A percentile compares a stretch with the other conserved stretches of the same genome.
Conservation (phyloP, 2,329 filamentous ascomycete genomes). For the Tolypocladium capitatum region DNA sequence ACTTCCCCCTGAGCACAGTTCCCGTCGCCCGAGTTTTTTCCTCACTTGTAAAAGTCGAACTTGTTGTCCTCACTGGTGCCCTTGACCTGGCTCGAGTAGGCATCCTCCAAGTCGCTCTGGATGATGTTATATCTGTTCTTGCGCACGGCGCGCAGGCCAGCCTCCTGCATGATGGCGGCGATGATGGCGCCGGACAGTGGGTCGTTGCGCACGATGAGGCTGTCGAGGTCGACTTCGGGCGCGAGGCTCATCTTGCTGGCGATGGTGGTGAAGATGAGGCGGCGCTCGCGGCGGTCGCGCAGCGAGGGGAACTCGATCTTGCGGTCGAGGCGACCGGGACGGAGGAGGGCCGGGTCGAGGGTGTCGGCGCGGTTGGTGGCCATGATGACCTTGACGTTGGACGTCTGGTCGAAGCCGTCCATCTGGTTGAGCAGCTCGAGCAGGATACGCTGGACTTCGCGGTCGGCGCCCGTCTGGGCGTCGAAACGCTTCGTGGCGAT, state of each 20-base stretch:
- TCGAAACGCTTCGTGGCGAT: conserved; percentile 99
- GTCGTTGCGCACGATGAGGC: conserved; percentile 91
- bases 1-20: neutral
- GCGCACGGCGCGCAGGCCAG: conserved; percentile 79
- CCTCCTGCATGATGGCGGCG: conserved; percentile 98
- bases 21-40: no score
- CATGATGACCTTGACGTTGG: conserved; percentile 99
- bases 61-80: conserved; percentile 52
- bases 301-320: conserved; percentile 99
- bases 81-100: conserved; percentile 95
- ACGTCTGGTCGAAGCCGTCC: conserved; percentile 98
- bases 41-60: conserved; percentile 86
- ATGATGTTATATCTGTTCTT: conserved; percentile 99
- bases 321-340: conserved; percentile 86
- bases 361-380: conserved; percentile 97
- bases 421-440: conserved; percentile 98
- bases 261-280: conserved; percentile 96
- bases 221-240: conserved; percentile 92
- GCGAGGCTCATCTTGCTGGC: conserved; percentile 93
- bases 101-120: conserved; percentile 90
- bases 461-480: conserved; percentile 91
- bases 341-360: conserved; percentile 83
- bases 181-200: conserved; percentile 91
- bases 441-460: conserved; percentile 96
- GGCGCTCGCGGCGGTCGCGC: conserved; percentile 83